Evolutionary conservation across 805 yeast genomes (phyloP), one percentile per base, ranked within the genome.

Genomic region (Babjeviella inositovora): DNA sequence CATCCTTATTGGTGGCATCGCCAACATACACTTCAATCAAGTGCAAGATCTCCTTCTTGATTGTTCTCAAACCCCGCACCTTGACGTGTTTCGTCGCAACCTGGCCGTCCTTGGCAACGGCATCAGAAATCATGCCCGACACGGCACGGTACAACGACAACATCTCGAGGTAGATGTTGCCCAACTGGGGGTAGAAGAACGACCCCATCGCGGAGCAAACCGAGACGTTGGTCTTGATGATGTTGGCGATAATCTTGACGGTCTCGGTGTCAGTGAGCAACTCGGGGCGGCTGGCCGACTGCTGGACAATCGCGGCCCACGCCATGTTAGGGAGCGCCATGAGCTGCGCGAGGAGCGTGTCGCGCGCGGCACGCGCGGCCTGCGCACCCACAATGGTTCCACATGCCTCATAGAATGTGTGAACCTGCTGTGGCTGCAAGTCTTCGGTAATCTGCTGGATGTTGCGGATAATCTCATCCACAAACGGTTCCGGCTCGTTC

Each of bases 371-470:
- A 31, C 61, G 57, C 21, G 72, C 63, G 18, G 74, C 68, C 47
- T 87, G 96, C 8, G 95, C 94, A 25, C 85, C 69, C 17, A 90
- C 68, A 26, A 90, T 87, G 29, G 77, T 70, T 37, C 96, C 96
- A 57, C 97, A 87, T 1, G 98, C 97, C 53, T 80, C 94, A 47
- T 90, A 90, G 44, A 90, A 90, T 2, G 96, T 84, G 47, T 90
- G 98, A 14, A 90, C 93, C 50, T 90, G 99, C 47, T 87, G 96
- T 13, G 99, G 95, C 40, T 75, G 87, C 41, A 90, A 61, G 45
- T 90, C 97, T 27, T 77, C 80, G 4, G 97, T 90, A 28, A 84
- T 85, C 19, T 60, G 57, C 47, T 79, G 90, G 30, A 90, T 76
- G 38, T 73, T 73, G 32, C 70, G 59, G 24, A 90, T 82, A 32